These are phyloP conservation scores for Cordyceps pruinosa DNA, from an alignment of 2,329 filamentous ascomycete genomes.

Conservation along the genomic window DNA sequence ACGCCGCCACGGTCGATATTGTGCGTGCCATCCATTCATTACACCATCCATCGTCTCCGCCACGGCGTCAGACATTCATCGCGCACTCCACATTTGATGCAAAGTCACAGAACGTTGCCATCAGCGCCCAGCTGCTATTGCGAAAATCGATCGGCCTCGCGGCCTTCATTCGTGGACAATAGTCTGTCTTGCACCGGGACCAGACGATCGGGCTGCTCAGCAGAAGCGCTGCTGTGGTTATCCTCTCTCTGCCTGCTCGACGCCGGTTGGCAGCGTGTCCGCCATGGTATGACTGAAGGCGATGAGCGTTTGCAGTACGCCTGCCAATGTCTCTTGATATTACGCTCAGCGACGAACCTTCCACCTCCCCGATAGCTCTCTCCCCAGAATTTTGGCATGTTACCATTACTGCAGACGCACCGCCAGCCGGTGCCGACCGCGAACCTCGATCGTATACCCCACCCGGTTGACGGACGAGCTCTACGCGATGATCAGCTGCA, in stretches of 20 bases:
- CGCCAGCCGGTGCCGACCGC: slow-evolving; percentile 41
- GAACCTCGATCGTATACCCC: slow-evolving; percentile 29
- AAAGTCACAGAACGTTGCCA: not conserved
- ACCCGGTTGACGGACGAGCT: slow-evolving; percentile 6
- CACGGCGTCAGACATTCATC: not conserved
- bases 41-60: slow-evolving; percentile 3
- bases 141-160: not conserved
- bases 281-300: slow-evolving; percentile 12
- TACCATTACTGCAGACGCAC: slow-evolving; percentile 46
- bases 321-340: slow-evolving; percentile 13
- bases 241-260: not conserved
- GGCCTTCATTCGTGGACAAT: not conserved
- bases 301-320: slow-evolving; percentile 12
- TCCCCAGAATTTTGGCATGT: slow-evolving; percentile 31
- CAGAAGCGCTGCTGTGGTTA: not conserved
- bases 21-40: not conserved
- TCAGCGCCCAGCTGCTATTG: not conserved
- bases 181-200: not conserved
- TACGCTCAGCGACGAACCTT: not conserved
- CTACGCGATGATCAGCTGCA: slow-evolving; percentile 21
- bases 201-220: not conserved
- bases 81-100: slow-evolving; percentile 5
- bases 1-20: not conserved
- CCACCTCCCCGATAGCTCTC: slow-evolving; percentile 15
- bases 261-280: slow-evolving; percentile 5